Evolutionary conservation across 2,329 filamentous ascomycete species (phyloP).

Genomic region (Dendryphion nanum): DNA sequence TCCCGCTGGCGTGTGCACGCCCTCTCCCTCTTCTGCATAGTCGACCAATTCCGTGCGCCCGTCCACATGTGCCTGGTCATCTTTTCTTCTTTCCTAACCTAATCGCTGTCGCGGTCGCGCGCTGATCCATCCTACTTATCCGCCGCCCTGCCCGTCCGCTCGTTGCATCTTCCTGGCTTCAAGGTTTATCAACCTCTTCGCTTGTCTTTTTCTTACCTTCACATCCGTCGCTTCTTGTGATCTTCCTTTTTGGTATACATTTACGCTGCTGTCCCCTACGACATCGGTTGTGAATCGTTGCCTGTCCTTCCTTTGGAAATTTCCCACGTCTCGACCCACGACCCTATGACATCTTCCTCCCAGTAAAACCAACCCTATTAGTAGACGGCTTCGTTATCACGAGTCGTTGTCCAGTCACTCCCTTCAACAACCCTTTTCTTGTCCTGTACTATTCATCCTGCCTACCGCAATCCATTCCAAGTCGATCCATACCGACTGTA

Average conservation of each 20-base stretch:
- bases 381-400: conserved; percentile 41
- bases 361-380: conserved; percentile 31
- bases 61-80: conserved; percentile 40
- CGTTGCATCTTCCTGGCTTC: conserved; percentile 37
- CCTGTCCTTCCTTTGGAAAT: conserved; percentile 40
- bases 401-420: conserved; percentile 43
- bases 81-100: conserved; percentile 43
- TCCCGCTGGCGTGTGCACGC: background rate
- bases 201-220: conserved; percentile 41
- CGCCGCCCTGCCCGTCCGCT: conserved; percentile 35
- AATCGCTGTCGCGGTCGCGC: conserved; percentile 38
- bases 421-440: conserved; percentile 19
- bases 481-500: conserved; percentile 16
- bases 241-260: conserved; percentile 38
- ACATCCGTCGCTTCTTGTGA: conserved; percentile 28
- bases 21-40: conserved; percentile 18
- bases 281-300: conserved; percentile 31
- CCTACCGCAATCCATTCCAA: conserved; percentile 9
- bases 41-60: conserved; percentile 39
- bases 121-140: conserved; percentile 44
- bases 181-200: conserved; percentile 45
- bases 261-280: conserved; percentile 27
- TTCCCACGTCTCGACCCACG: conserved; percentile 17
- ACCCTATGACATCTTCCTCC: conserved; percentile 30
- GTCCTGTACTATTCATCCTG: conserved; percentile 10